Evolutionary conservation across 306 rosid species (phyloP).

Genomic region (Pyrus betulifolia): DNA sequence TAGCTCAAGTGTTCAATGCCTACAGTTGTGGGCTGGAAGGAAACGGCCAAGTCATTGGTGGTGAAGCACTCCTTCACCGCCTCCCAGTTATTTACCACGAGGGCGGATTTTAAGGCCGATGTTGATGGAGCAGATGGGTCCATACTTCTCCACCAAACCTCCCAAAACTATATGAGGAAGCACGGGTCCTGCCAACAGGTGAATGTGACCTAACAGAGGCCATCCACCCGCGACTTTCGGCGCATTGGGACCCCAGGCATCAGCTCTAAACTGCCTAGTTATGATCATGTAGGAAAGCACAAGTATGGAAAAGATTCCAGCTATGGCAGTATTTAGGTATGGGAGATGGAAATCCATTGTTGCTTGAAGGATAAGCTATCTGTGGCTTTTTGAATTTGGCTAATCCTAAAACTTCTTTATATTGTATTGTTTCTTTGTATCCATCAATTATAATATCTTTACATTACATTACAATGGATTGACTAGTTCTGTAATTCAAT

Average conservation of each 20-base stretch:
- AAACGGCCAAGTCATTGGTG: conserved; percentile 15
- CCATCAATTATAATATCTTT: too few relatives aligned
- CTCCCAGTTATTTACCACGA: conserved; percentile 7
- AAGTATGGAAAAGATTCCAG: conserved; percentile 10
- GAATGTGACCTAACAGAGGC: conserved; percentile 72
- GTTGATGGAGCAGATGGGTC: conserved; percentile 16
- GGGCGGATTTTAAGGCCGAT: background rate
- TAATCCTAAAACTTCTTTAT: too few relatives aligned
- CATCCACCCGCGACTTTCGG: conserved; percentile 52
- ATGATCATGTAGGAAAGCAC: conserved; percentile 4
- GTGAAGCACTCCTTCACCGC: conserved; percentile 19
- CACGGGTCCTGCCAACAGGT: conserved; percentile 17
- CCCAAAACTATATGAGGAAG: conserved; percentile 30
- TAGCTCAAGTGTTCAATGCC: conserved; percentile 3
- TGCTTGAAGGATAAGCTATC: too few relatives aligned
- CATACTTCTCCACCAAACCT: conserved; percentile 16
- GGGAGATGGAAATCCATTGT: conserved; percentile 10
- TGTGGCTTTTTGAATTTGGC: too few relatives aligned
- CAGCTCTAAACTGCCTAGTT: background rate
- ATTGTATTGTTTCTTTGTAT: too few relatives aligned
- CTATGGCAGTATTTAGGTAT: background rate
- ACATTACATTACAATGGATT: too few relatives aligned
- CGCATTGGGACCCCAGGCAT: conserved; percentile 4
- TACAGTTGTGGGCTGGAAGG: conserved; percentile 13
- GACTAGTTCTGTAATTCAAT: too few relatives aligned